Evolutionary conservation across 192 early-diverging fungal species (phyloP), one percentile per base, ranked within the genome.

Genomic region (Coemansia erecta): DNA sequence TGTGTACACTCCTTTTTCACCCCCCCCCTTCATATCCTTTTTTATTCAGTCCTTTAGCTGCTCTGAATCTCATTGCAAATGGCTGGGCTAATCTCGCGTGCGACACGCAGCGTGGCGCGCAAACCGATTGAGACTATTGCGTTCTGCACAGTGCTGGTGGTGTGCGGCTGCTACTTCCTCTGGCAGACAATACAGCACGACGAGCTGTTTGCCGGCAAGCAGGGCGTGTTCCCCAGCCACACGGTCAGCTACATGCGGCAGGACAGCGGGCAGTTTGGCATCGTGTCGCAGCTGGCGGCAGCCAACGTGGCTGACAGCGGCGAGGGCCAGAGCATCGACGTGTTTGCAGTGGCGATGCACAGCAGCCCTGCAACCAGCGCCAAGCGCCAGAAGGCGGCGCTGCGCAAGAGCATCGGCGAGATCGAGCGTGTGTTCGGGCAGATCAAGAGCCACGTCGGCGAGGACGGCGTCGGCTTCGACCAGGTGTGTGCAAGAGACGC

Each of bases 71-170:
- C 35, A 37, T 37, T 52, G 17, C 56, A 22, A 59, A 63, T 76
- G 63, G 56, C 53, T 11, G 53, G 63, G 4, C 46, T 64, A 54
- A 64, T 84, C 26, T 77, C 78, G 35, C 64, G 60, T 21, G 82
- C 72, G n/a, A 76, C 85, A 28, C 68, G 69, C 33, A 52, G 66
- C 24, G 79, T 86, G 6, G 83, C 87, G 28, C 83, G 85, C 58
- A 86, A 87, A 70, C 92, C 92, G 45, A 90, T 93, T 57, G 92
- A 93, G 73, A 85, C 83, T 56, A 90, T 93, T 57, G 83, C 83
- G 39, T 69, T 84, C 53, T 84, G 83, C 54, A 70, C 89, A 39
- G 79, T 92, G 42, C 64, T 91, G 17, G 89, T 88, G 22, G 85
- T 87, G 13, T 92, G 86, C 64, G 81, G 83, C 24, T 93, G 92